Evolutionary conservation across 768 basidiomycete species (phyloP), one percentile per base, ranked within the genome.

Genomic region (Lactarius pseudohatsudake): DNA sequence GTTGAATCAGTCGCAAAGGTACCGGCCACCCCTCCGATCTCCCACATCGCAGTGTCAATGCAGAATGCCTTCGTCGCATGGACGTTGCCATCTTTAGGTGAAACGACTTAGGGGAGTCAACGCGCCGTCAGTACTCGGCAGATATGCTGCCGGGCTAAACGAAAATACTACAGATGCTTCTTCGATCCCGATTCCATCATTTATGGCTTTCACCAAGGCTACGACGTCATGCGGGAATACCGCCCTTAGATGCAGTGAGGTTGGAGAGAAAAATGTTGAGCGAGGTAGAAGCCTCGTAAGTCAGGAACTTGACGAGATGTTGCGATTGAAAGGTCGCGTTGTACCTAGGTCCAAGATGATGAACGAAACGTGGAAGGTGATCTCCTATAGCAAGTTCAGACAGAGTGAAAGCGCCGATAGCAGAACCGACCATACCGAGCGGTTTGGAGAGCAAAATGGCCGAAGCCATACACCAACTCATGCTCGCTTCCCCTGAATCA

Each of bases 271-370:
- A 86, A 81, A 94, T 91, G 73, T 91, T 93, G 61, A 94, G 80
- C 0, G 91, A 91, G 0, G 92, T 92, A 5, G 89, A 85, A 0
- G 90, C 90, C 70, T 92, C 90, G 74, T 94, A 95, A 0, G 92
- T 95, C 57, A 94, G 77, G 74, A 93, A 93, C 55, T 84, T 87
- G 69, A 86, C 79, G 41, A 94, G 81, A 3, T 82, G 74, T 10
- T 81, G 81, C 57, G 92, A 89, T 73, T 92, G 92, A 75, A 93
- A 92, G 54, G 86, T 86, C 26, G 86, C 87, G 1, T 80, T 79
- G 66, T 94, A 94, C 54, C 88, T 84, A 10, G 92, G 92, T 4
- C 92, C 90, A 13, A 95, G 84, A 71, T 92, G 90, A 72, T 94
- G 88, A 41, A 92, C 82, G 55, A 94, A 82, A 18, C 89, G 83